Percentiles rank a stretch among this genome's conserved stretches.
Conservation (phyloP, 352 stramenopile genomes). For the Globisporangium polare region DNA sequence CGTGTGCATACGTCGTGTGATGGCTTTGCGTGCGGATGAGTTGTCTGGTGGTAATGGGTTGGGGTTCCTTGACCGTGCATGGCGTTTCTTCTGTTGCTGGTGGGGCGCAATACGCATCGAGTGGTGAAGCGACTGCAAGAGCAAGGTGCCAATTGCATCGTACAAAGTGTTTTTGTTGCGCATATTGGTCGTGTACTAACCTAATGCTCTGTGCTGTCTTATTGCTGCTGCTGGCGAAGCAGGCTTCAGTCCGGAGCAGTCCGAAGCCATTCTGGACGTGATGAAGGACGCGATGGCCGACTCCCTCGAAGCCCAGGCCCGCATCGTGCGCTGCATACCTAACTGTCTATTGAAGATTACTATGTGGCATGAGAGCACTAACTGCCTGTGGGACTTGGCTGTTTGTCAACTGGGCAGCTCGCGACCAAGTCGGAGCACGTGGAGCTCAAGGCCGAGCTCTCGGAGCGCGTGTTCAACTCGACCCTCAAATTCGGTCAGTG, state of each 20-base stretch:
- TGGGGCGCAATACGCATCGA: conserved; percentile 38
- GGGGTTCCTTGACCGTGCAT: conserved; percentile 20
- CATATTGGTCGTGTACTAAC: not conserved
- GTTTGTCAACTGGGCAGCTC: conserved; percentile 30
- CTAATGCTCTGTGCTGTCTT: not conserved
- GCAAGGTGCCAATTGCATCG: conserved; percentile 36
- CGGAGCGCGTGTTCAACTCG: conserved; percentile 86
- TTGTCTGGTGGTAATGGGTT: not conserved
- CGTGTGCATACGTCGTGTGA: not conserved
- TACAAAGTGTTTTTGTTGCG: not conserved
- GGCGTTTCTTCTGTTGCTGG: not conserved
- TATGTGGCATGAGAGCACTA: not conserved
- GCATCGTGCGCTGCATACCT: conserved; percentile 51
- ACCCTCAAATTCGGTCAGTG: conserved; percentile 82
- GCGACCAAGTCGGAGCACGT: conserved; percentile 86
- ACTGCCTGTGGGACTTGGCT: not conserved
- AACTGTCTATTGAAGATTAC: not conserved
- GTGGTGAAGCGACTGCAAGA: conserved; percentile 74
- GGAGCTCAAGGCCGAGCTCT: conserved; percentile 81
- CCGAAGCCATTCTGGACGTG: conserved; percentile 76
- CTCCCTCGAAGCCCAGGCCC: conserved; percentile 63
- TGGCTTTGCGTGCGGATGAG: not conserved
- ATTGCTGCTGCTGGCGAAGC: not conserved
- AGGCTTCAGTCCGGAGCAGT: conserved; percentile 69
- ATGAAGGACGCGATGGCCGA: conserved; percentile 83